phyloP scores from a whole-genome alignment of 495 filamentous ascomycete species.

The Neurospora tetrasperma region DNA sequence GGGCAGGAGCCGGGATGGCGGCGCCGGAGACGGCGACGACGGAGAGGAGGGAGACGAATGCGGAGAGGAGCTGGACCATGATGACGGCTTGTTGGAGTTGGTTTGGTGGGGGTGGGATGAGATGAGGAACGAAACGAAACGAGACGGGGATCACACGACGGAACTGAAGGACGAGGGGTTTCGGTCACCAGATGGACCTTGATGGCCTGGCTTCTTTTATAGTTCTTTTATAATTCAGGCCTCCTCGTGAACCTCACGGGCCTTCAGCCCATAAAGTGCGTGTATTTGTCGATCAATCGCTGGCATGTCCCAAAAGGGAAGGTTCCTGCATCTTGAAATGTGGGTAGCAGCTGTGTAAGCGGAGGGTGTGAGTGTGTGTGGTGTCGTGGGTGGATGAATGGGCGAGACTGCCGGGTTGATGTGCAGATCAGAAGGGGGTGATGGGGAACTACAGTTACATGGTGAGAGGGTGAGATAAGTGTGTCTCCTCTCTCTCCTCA shows the following conservation, averaged over 20 bases:
- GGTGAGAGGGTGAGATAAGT: not conserved
- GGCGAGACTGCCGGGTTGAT: not conserved
- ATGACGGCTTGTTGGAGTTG: not conserved
- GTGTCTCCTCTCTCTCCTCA: not conserved
- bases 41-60: slow-evolving; percentile 13
- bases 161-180: not conserved
- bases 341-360: not conserved
- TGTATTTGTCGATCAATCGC: not conserved
- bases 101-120: not conserved
- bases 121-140: not conserved
- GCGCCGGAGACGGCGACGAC: slow-evolving; percentile 19
- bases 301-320: not conserved
- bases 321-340: not conserved
- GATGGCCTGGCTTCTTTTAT: not conserved
- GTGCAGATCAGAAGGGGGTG: not conserved
- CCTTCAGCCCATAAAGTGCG: not conserved
- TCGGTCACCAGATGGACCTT: not conserved
- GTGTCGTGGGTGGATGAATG: not conserved
- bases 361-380: not conserved
- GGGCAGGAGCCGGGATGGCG: slow-evolving; percentile 21
- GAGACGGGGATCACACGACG: not conserved
- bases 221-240: not conserved
- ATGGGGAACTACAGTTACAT: not conserved
- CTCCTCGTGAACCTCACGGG: not conserved
- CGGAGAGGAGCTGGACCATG: not conserved